A percentile compares a stretch with the other conserved stretches of the same genome.
These are phyloP conservation scores for Tritrichomonas musculus DNA, from an alignment of 208 protist genomes.

Conservation along the genomic window DNA sequence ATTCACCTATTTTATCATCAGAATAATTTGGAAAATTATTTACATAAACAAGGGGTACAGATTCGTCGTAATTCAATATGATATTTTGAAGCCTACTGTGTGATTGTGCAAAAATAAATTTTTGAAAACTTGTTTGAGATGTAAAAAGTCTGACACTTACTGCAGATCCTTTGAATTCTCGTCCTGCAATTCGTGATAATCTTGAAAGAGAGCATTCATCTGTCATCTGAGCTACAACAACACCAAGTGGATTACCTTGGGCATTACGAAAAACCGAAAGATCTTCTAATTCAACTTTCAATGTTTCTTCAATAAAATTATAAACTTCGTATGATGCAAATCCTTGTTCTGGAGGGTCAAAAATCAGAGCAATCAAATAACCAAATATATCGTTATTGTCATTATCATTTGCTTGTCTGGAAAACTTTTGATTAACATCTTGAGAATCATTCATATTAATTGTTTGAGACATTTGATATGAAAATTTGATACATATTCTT, in stretches of 20 bases:
- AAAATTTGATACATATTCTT: too few species aligned
- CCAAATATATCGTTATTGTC: too few species aligned
- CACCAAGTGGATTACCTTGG: background rate
- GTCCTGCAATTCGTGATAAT: background rate
- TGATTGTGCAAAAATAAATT: background rate
- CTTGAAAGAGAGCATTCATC: background rate
- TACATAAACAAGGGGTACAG: background rate
- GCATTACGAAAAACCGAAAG: background rate
- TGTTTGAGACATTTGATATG: too few species aligned
- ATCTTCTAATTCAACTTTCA: background rate
- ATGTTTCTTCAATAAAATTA: constrained; percentile 12
- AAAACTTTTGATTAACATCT: too few species aligned
- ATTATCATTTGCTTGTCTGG: too few species aligned
- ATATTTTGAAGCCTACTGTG: background rate
- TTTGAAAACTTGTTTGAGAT: background rate
- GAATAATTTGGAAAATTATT: background rate
- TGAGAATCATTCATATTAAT: too few species aligned
- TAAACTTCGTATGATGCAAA: constrained; percentile 6
- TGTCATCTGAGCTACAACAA: background rate
- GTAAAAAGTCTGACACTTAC: background rate
- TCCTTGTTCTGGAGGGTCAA: too few species aligned
- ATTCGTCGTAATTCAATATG: background rate
- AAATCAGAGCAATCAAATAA: too few species aligned
- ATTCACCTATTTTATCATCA: background rate
- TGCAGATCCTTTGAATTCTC: background rate